A percentile compares a stretch with the other conserved stretches of the same genome.
Conservation (phyloP, 164 flowering plant species). For the Umbellularia californica region DNA sequence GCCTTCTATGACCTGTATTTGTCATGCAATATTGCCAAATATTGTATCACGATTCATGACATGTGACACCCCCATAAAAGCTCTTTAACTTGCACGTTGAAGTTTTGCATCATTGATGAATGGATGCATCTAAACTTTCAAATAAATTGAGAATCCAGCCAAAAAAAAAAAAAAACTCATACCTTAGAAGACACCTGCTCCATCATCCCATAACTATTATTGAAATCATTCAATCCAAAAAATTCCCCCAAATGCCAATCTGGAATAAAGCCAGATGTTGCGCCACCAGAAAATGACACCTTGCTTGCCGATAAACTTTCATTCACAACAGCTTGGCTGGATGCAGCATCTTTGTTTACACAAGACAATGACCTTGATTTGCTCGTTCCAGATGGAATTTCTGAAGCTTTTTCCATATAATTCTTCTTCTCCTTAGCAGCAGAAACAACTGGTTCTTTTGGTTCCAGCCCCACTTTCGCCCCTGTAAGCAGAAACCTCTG, state of each 20-base stretch:
- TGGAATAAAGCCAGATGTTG: constrained; percentile 38
- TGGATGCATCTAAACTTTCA: too few species aligned
- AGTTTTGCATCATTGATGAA: too few species aligned
- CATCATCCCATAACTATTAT: constrained; percentile 40
- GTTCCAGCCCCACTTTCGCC: constrained; percentile 76
- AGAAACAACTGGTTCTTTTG: constrained; percentile 38
- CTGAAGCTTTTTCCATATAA: constrained; percentile 27
- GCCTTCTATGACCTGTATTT: too few species aligned
- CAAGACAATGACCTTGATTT: constrained; percentile 14
- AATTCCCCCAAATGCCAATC: constrained; percentile 81
- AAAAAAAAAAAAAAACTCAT: constrained; percentile 4
- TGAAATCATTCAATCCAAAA: constrained; percentile 48
- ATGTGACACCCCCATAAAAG: too few species aligned
- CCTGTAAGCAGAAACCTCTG: constrained; percentile 92
- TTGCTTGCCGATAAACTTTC: constrained; percentile 24
- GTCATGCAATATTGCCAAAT: too few species aligned
- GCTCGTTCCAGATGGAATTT: constrained; percentile 11
- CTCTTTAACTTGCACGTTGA: too few species aligned
- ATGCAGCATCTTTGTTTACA: constrained; percentile 19
- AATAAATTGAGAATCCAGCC: too few species aligned
- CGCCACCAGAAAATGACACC: constrained; percentile 44
- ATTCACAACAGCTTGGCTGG: constrained; percentile 28
- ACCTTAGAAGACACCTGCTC: constrained; percentile 81
- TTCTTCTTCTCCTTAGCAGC: constrained; percentile 34
- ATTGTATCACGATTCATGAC: too few species aligned